phyloP scores from a whole-genome alignment of 192 early-diverging fungal species.

The Coemansia biformis region DNA sequence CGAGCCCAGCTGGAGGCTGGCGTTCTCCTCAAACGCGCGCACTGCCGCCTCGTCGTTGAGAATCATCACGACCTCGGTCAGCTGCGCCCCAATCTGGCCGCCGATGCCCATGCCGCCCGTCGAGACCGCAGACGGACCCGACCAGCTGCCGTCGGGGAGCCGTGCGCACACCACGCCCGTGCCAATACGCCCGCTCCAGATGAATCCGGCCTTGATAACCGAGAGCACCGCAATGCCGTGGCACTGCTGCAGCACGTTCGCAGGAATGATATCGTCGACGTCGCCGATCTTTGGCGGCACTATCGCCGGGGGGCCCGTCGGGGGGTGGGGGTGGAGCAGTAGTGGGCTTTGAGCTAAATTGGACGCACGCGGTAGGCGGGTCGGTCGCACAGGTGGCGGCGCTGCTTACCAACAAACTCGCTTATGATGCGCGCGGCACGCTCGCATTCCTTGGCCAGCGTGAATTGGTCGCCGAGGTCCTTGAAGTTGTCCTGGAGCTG shows the following conservation, averaged over 20 bases:
- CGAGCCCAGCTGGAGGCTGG: constrained; percentile 83
- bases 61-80: constrained; percentile 88
- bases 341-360: no score
- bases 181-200: constrained; percentile 82
- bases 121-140: constrained; percentile 78
- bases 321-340: no score
- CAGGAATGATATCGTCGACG: constrained; percentile 65
- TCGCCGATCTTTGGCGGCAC: constrained; percentile 48
- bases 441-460: constrained; percentile 44
- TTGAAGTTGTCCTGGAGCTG: constrained; percentile 44
- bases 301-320: no score
- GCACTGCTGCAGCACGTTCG: constrained; percentile 64
- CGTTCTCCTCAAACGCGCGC: constrained; percentile 73
- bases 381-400: no score
- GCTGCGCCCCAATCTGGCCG: constrained; percentile 79
- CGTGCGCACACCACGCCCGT: constrained; percentile 81
- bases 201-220: constrained; percentile 88
- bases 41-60: constrained; percentile 80
- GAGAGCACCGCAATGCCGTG: constrained; percentile 90
- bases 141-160: constrained; percentile 66
- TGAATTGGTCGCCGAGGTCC: constrained; percentile 36
- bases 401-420: no score
- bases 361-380: no score
- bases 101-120: constrained; percentile 81
- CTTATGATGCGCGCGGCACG: constrained; percentile 45